Percentiles rank a stretch among this genome's conserved stretches.
These are phyloP conservation scores for Galerina marginata DNA, from an alignment of 768 basidiomycete species.

Conservation along the genomic window DNA sequence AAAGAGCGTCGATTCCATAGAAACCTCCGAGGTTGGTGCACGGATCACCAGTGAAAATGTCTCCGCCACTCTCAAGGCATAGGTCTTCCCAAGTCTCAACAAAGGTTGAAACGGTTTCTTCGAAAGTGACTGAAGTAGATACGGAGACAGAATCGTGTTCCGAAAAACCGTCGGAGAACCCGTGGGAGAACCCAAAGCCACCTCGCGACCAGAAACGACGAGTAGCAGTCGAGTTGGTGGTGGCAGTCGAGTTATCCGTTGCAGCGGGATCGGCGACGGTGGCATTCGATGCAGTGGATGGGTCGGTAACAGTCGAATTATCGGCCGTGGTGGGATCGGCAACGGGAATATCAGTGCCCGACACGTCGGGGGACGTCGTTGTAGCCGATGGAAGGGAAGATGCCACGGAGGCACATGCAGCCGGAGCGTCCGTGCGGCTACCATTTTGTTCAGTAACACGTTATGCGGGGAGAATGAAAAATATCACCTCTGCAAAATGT, in stretches of 20 bases:
- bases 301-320: constrained; percentile 19
- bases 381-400: constrained; percentile 22
- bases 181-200: constrained; percentile 3
- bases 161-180: constrained; percentile 16
- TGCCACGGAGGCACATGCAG: constrained; percentile 34
- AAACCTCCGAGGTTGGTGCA: constrained; percentile 49
- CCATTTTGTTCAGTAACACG: not conserved
- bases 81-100: constrained; percentile 50
- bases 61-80: constrained; percentile 47
- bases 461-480: not conserved
- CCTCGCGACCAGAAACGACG: constrained; percentile 25
- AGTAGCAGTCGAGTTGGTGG: constrained; percentile 16
- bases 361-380: constrained; percentile 19
- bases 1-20: constrained; percentile 47
- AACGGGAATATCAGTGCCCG: constrained; percentile 23
- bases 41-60: constrained; percentile 43
- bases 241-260: constrained; percentile 17
- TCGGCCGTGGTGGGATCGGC: constrained; percentile 28
- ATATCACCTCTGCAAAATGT: constrained; percentile 36
- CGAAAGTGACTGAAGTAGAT: constrained; percentile 30
- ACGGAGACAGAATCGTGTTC: constrained; percentile 12
- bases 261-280: constrained; percentile 18
- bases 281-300: constrained; percentile 17
- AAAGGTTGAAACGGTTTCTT: constrained; percentile 30
- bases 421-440: constrained; percentile 38